Evolutionary conservation across 192 early-diverging fungal species (phyloP), one percentile per base, ranked within the genome.

Genomic region (Entomortierella chlamydospora): DNA sequence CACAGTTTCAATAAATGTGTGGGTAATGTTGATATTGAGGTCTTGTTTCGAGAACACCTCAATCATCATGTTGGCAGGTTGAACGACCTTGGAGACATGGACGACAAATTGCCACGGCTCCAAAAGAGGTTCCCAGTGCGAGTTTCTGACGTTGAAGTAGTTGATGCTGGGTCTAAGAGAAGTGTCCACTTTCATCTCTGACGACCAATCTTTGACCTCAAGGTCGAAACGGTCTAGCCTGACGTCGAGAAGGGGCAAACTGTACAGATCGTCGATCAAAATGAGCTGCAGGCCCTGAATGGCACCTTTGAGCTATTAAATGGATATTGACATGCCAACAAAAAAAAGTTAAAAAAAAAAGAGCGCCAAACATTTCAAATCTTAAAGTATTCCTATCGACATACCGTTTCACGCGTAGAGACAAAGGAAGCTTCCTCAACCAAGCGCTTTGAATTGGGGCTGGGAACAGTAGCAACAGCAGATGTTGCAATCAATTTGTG

Each of bases 81-180:
- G 73, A 15, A 81, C 49, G 34, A 65, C 64, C 56, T 84, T 84
- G 47, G 80, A 72, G 39, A 91, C 64, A 43, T 88, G 83, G 15
- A 93, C 52, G 8, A 83, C 78, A 61, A 94, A 92, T 45, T 93
- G 83, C 93, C 94, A 97, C 9, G 93, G 95, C 81, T 99, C 98
- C 20, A 98, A 63, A 43, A 99, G 72, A 3, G 98, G 96, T 77
- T 99, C 98, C 98, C 98, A 99, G 77, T 98, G 97, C 29, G 97
- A 98, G 81, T 95, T 97, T 68, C 95, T 94, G 39, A 97, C 85
- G 84, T 99, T 98, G 64, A 97, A 99, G 81, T 94, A 97, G 76
- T 98, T 98, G 41, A 91, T 87, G 58, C 92, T 90, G 47, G 96
- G 72, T 37, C 86, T 78, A 5, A 98, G 77, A 8, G 89, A 86